Evolutionary conservation across 495 filamentous ascomycete genomes (phyloP).

Genomic region (Trichoderma gamsii): DNA sequence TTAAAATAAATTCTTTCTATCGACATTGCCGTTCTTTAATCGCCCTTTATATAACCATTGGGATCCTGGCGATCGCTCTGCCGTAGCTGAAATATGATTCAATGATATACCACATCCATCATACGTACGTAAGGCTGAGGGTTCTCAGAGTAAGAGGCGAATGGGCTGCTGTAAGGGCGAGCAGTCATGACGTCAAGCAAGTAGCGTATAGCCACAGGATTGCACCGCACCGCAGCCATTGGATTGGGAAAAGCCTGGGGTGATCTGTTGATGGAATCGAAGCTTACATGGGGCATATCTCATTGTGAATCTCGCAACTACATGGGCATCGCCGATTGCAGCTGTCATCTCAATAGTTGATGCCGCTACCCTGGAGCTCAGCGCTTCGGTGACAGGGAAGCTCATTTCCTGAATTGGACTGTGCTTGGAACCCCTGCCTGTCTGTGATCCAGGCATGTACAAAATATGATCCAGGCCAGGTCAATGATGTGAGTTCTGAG

Average conservation of each 20-base stretch:
- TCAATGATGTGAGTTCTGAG: neutral
- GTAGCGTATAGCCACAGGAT: neutral
- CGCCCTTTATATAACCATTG: neutral
- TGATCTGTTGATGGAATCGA: neutral
- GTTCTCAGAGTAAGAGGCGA: neutral
- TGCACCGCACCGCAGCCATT: neutral
- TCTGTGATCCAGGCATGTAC: neutral
- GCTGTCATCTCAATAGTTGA: neutral
- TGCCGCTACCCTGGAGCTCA: neutral
- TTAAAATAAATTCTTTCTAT: neutral
- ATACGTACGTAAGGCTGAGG: neutral
- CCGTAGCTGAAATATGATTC: neutral
- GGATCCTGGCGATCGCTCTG: neutral
- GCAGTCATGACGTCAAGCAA: neutral
- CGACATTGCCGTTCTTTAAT: neutral
- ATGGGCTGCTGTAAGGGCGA: neutral
- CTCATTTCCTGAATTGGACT: neutral
- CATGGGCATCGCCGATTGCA: neutral
- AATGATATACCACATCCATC: constrained; percentile 5
- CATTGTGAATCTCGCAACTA: too few relatives aligned
- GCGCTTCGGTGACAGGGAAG: neutral
- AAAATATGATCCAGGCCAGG: neutral
- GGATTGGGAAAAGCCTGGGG: neutral
- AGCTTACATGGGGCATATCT: too few relatives aligned
- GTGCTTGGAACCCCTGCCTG: neutral